phyloP scores from a whole-genome alignment of 2,329 filamentous ascomycete genomes.

The Drechslerella stenobrocha region DNA sequence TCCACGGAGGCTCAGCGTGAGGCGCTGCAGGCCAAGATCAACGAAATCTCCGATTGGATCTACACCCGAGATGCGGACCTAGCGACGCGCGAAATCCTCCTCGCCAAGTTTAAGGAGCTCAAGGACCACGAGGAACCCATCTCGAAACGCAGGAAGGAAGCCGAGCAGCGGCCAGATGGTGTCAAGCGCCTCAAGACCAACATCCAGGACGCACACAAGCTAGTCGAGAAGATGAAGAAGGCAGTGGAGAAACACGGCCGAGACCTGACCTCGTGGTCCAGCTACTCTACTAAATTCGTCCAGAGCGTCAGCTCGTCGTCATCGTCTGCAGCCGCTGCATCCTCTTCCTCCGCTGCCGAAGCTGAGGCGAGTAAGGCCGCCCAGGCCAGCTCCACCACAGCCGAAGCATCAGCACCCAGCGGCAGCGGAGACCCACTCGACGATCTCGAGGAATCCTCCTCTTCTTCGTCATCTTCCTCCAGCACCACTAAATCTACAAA shows the following conservation, averaged over 20 bases:
- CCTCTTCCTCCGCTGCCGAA: constrained; percentile 22
- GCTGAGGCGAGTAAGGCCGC: constrained; percentile 28
- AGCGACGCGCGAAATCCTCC: constrained; percentile 73
- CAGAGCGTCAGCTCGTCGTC: constrained; percentile 39
- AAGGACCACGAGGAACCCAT: constrained; percentile 78
- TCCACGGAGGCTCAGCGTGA: constrained; percentile 71
- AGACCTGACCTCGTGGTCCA: constrained; percentile 28
- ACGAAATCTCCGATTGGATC: constrained; percentile 81
- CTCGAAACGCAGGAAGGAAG: constrained; percentile 73
- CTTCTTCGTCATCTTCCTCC: constrained; percentile 56
- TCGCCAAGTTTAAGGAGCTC: constrained; percentile 73
- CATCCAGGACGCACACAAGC: constrained; percentile 71
- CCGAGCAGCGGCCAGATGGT: constrained; percentile 69
- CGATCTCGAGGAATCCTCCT: constrained; percentile 51
- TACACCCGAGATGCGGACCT: constrained; percentile 75
- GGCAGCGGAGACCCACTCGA: constrained; percentile 19
- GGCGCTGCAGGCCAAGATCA: constrained; percentile 69
- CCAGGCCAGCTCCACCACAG: constrained; percentile 27
- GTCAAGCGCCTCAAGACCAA: constrained; percentile 69
- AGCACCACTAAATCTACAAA: constrained; percentile 54
- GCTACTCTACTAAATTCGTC: constrained; percentile 37
- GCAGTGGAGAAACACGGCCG: constrained; percentile 57
- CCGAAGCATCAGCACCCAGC: constrained; percentile 18
- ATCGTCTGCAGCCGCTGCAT: constrained; percentile 31
- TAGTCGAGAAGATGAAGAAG: constrained; percentile 64